phyloP scores from a whole-genome alignment of 306 rosid species.

The Medicago truncatula region DNA sequence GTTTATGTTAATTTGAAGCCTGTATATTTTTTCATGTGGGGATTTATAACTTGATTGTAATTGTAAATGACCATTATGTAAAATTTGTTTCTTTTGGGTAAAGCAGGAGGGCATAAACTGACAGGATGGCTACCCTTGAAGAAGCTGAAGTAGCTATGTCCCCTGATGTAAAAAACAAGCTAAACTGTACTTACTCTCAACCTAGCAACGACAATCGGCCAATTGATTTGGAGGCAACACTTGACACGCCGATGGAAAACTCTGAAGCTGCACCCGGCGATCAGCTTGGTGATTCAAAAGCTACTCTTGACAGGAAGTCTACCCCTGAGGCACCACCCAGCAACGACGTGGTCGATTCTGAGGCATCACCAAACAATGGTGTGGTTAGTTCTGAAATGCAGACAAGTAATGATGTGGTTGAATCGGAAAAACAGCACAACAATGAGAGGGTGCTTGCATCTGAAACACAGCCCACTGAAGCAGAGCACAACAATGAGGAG shows the following conservation, averaged over 20 bases:
- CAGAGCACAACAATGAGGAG: conserved; percentile 23
- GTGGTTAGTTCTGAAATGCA: conserved; percentile 1
- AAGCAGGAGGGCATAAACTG: conserved; percentile 46
- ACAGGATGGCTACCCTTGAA: conserved; percentile 55
- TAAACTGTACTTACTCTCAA: conserved; percentile 26
- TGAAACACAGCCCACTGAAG: conserved; percentile 39
- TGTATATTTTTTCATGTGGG: neutral
- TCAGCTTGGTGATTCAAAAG: conserved; percentile 12
- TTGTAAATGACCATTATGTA: neutral
- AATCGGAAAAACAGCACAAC: conserved; percentile 11
- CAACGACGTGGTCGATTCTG: conserved; percentile 11
- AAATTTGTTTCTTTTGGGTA: conserved; percentile 13
- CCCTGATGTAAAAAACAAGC: conserved; percentile 26
- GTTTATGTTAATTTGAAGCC: neutral
- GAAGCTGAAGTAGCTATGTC: conserved; percentile 48
- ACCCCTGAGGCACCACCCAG: conserved; percentile 16
- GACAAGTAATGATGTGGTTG: neutral
- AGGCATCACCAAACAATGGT: neutral
- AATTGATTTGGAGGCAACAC: conserved; percentile 17
- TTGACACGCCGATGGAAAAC: neutral
- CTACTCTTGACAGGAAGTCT: conserved; percentile 11
- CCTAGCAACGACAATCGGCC: conserved; percentile 19
- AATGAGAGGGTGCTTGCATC: neutral
- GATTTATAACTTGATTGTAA: neutral
- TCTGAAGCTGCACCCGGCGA: conserved; percentile 27